Percentiles rank a stretch among this genome's conserved stretches.
These are phyloP conservation scores for Fulvia fulva DNA, from an alignment of 2,329 filamentous ascomycete species.

Conservation along the genomic window DNA sequence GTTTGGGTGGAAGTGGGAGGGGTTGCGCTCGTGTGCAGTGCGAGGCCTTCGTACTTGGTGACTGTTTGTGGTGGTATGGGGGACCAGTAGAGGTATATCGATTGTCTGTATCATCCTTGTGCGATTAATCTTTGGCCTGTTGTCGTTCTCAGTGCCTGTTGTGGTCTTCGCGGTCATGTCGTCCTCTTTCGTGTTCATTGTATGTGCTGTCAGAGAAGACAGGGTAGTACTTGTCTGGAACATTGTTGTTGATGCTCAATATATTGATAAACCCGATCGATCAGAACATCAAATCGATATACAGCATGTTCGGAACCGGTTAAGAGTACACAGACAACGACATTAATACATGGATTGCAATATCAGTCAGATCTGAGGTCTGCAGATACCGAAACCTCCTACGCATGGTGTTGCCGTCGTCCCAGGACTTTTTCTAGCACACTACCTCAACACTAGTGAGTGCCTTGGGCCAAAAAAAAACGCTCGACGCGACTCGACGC, in stretches of 20 bases:
- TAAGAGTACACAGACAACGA: neutral
- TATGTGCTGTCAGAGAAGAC: neutral
- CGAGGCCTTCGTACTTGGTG: too few relatives aligned
- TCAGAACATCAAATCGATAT: neutral
- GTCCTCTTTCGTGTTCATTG: neutral
- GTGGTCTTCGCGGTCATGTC: neutral
- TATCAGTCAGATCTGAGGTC: neutral
- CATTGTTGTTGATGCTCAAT: neutral
- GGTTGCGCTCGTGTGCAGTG: too few relatives aligned
- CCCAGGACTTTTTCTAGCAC: neutral
- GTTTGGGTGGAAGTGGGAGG: neutral
- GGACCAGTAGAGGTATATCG: too few relatives aligned
- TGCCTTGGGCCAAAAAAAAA: neutral
- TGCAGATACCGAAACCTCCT: too few relatives aligned
- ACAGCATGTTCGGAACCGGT: neutral
- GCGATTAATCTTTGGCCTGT: too few relatives aligned
- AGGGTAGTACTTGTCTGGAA: neutral
- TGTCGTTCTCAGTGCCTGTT: neutral
- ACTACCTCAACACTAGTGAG: neutral
- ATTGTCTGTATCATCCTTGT: too few relatives aligned
- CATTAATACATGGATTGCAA: neutral
- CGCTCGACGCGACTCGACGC: neutral
- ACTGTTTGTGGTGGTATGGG: too few relatives aligned
- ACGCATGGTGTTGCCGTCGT: neutral
- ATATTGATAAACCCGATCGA: neutral